Conservation (phyloP, 192 early-diverging fungal species). For the Spinellus fusiger region DNA sequence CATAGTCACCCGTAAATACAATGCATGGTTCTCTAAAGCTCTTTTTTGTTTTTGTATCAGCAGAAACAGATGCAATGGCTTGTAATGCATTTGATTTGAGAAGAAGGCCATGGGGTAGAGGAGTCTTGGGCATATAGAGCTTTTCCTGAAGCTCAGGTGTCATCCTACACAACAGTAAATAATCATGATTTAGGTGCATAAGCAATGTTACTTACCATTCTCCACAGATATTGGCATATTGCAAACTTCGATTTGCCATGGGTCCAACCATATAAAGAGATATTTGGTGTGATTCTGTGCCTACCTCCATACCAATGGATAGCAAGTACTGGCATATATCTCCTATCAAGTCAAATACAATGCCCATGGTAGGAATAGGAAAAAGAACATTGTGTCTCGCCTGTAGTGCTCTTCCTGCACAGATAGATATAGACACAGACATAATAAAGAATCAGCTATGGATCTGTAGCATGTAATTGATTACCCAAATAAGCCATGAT, state of each 20-base stretch:
- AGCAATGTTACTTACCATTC: conserved; percentile 59
- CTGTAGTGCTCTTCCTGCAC: conserved; percentile 13
- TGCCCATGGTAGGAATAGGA: conserved; percentile 59
- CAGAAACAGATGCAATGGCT: conserved; percentile 37
- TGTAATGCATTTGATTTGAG: conserved; percentile 33
- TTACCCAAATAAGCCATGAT: conserved; percentile 36
- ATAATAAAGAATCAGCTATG: conserved; percentile 4
- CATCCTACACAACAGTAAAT: conserved; percentile 38
- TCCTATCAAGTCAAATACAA: conserved; percentile 69
- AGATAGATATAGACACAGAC: too few relatives aligned
- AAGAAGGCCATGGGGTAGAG: conserved; percentile 44
- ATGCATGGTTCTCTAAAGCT: conserved; percentile 53
- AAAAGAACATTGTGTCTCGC: conserved; percentile 65
- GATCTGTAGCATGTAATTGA: too few relatives aligned
- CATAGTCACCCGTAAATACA: conserved; percentile 47
- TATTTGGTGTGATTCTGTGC: conserved; percentile 33
- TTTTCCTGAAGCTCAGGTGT: conserved; percentile 54
- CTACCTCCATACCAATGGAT: conserved; percentile 47
- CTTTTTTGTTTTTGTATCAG: conserved; percentile 26
- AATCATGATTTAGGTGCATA: background rate
- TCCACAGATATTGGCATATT: conserved; percentile 77
- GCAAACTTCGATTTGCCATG: conserved; percentile 67
- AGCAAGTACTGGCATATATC: conserved; percentile 49
- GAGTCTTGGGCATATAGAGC: conserved; percentile 59
- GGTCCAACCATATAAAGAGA: conserved; percentile 71